A percentile compares a stretch with the other conserved stretches of the same genome.
phyloP scores from a whole-genome alignment of 106 monocot genomes.

The Vanilla planifolia region DNA sequence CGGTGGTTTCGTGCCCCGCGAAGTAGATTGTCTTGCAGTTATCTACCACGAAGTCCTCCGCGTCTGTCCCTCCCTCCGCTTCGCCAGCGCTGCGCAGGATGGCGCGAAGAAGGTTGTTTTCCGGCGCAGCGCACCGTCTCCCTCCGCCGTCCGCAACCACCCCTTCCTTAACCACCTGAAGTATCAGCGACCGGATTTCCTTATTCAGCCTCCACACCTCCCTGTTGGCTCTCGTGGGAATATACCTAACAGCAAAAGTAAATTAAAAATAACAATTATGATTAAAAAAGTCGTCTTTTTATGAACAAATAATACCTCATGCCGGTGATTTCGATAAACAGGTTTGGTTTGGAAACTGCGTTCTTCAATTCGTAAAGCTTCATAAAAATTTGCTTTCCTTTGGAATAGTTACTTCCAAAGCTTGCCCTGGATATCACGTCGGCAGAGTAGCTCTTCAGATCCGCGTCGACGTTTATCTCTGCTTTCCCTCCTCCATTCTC shows the following conservation, averaged over 20 bases:
- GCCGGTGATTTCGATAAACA: conserved; percentile 19
- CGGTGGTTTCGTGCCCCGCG: conserved; percentile 70
- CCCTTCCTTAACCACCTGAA: conserved; percentile 29
- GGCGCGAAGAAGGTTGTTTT: conserved; percentile 36
- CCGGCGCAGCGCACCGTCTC: neutral
- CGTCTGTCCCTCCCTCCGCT: conserved; percentile 17
- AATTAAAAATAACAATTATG: too few relatives aligned
- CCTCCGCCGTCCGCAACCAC: neutral
- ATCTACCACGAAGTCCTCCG: conserved; percentile 60
- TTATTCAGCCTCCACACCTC: conserved; percentile 33
- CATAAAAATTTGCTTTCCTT: conserved; percentile 62
- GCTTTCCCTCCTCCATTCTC: conserved; percentile 22
- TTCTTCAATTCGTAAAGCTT: conserved; percentile 22
- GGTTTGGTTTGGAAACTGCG: conserved; percentile 13
- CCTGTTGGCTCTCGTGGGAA: conserved; percentile 58
- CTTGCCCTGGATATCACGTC: conserved; percentile 75
- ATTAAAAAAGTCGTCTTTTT: too few relatives aligned
- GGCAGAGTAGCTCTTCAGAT: conserved; percentile 47
- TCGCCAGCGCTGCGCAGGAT: conserved; percentile 23
- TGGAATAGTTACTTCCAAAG: conserved; percentile 57
- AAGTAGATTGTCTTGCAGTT: conserved; percentile 89
- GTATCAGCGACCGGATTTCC: conserved; percentile 40
- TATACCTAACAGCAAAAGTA: conserved; percentile 1
- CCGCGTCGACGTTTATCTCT: conserved; percentile 42
- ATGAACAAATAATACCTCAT: conserved; percentile 8